phyloP scores from a whole-genome alignment of 2,329 filamentous ascomycete species.

The Alternaria triticina region DNA sequence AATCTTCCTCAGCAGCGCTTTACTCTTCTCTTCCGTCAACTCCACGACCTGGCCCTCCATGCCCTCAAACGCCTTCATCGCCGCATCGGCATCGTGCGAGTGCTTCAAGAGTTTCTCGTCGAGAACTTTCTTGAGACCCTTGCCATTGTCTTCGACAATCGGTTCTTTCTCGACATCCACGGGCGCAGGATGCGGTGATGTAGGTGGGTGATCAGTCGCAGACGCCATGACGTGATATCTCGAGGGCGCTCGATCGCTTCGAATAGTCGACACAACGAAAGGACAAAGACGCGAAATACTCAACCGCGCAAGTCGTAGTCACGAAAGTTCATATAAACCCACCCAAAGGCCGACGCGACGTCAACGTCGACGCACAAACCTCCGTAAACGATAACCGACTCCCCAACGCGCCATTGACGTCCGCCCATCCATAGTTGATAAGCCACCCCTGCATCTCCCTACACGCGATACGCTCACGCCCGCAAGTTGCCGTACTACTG shows the following conservation, averaged over 20 bases:
- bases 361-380: neutral
- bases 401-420: conserved; percentile 18
- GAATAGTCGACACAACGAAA: neutral
- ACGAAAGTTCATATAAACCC: neutral
- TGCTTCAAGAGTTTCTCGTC: conserved; percentile 52
- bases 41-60: conserved; percentile 59
- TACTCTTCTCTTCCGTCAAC: conserved; percentile 64
- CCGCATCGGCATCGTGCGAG: conserved; percentile 65
- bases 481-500: conserved; percentile 16
- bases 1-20: conserved; percentile 64
- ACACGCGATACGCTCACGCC: conserved; percentile 6
- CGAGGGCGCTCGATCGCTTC: neutral
- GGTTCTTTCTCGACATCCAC: conserved; percentile 26
- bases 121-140: conserved; percentile 13
- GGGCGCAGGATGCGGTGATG: neutral
- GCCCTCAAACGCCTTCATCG: conserved; percentile 62
- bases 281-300: neutral
- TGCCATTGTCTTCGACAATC: conserved; percentile 9
- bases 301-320: neutral
- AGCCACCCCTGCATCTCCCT: conserved; percentile 14
- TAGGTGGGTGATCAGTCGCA: neutral
- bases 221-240: conserved; percentile 3
- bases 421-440: conserved; percentile 13
- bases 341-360: neutral
- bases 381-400: conserved; percentile 8